Base-by-base conservation (phyloP, 2,329 filamentous ascomycete species). In the Mollisiaceae sp. region DNA sequence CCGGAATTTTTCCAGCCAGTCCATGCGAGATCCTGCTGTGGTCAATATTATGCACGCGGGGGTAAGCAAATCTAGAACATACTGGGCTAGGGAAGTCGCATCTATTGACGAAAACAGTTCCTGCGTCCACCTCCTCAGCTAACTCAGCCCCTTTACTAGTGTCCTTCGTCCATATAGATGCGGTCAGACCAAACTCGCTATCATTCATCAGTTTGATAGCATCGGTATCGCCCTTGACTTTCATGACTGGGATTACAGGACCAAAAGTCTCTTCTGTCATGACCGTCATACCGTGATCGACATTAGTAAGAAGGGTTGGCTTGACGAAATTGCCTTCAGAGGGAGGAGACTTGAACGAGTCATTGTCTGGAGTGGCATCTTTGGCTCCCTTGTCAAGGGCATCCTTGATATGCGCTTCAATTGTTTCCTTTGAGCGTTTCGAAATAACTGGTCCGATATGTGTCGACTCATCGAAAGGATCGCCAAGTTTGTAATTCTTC, bases 1-100 rank as follows among this genome's bases (percentile, higher is more conserved):
- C 94, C 94, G 67, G 93, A 97, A 77, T 97, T 93, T 83, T 98
- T 98, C 93, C 93, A 97, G 12, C 94, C 94, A 2, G 94, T 95
- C 93, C 93, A 97, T n/a, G 93, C 93, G 71, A 97, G 86, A 78
- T 97, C 93, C 91, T 94, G 73, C 50, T 66, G 65, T 18, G 47
- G 60, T 74, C 65, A 72, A 72, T 72, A 65, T 75, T 71, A 58
- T 47, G 27, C 27, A 43, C 32, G 20, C 45, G 27, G 27, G 38
- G 54, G 50, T 43, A 43, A 60, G 18, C 47, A 45, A 41, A 36
- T 35, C 54, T 47, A n/a, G 59, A 67, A 86, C 91, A 83, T 86
- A 94, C 93, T 68, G 94, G 93, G 77, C 90, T 93, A 57, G 94
- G 94, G 78, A 88, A 98, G 78, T 98, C 94, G 75, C 92, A 93